These are phyloP conservation scores for Termitomyces sp. DNA, from an alignment of 768 basidiomycete species.

Conservation along the genomic window DNA sequence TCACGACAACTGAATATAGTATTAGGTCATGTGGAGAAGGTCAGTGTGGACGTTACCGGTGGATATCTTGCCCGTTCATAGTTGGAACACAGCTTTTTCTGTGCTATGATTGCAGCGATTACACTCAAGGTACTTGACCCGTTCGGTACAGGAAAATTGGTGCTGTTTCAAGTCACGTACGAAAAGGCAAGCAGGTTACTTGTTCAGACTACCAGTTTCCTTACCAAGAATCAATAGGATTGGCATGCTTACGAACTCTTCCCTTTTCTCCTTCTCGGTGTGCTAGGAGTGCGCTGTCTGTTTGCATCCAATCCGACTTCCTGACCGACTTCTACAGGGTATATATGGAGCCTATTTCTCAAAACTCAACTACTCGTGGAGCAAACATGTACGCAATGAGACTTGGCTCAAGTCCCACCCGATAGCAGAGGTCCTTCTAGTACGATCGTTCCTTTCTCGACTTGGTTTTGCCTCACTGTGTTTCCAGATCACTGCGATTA, in stretches of 20 bases:
- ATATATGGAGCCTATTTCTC: conserved; percentile 93
- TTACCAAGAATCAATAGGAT: conserved; percentile 42
- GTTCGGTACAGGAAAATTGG: conserved; percentile 91
- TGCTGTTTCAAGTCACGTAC: conserved; percentile 88
- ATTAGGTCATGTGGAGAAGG: conserved; percentile 93
- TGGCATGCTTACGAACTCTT: conserved; percentile 90
- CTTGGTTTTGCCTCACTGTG: neutral
- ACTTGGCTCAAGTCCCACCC: conserved; percentile 82
- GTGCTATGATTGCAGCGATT: conserved; percentile 95
- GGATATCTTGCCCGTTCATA: conserved; percentile 15
- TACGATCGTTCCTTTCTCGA: conserved; percentile 29
- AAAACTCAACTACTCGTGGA: conserved; percentile 87
- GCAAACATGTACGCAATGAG: conserved; percentile 71
- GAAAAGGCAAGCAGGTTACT: conserved; percentile 49
- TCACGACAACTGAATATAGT: neutral
- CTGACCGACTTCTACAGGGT: conserved; percentile 45
- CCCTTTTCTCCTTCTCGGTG: conserved; percentile 80
- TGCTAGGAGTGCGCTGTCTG: conserved; percentile 68
- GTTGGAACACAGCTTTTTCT: conserved; percentile 75
- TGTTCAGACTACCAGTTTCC: neutral
- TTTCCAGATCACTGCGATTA: conserved; percentile 68
- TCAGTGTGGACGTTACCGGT: conserved; percentile 27
- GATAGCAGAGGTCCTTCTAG: conserved; percentile 76
- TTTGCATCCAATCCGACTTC: neutral
- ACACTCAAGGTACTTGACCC: conserved; percentile 92